These are phyloP conservation scores for Penicillium griseofulvum DNA, from an alignment of 2,329 filamentous ascomycete species.

Conservation along the genomic window DNA sequence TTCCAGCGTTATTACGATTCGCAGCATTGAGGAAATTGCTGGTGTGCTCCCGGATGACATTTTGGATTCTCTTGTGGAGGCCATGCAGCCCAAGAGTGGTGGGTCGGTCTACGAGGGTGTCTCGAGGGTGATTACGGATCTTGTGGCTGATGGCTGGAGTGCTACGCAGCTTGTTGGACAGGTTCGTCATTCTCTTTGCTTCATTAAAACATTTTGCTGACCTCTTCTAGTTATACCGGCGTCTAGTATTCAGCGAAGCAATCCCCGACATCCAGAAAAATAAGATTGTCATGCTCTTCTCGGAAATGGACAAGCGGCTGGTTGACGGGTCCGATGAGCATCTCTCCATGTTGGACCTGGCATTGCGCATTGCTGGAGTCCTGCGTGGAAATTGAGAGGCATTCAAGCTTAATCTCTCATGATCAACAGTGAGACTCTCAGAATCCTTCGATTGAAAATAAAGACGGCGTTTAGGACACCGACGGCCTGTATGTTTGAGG, in stretches of 20 bases:
- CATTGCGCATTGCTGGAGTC: slow-evolving; percentile 75
- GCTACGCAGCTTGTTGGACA: slow-evolving; percentile 82
- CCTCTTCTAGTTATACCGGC: slow-evolving; percentile 59
- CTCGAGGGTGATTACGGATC: slow-evolving; percentile 76
- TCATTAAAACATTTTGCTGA: slow-evolving; percentile 6
- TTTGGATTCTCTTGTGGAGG: slow-evolving; percentile 66
- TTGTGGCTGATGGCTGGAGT: slow-evolving; percentile 97
- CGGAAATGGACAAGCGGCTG: slow-evolving; percentile 88
- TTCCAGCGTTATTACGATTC: slow-evolving; percentile 63
- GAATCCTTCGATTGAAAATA: neutral
- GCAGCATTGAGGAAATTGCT: slow-evolving; percentile 88
- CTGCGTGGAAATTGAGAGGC: slow-evolving; percentile 44
- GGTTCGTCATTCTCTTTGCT: slow-evolving; percentile 47
- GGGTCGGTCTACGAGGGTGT: slow-evolving; percentile 69
- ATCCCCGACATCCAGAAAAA: slow-evolving; percentile 86
- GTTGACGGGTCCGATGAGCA: slow-evolving; percentile 96
- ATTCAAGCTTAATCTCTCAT: neutral
- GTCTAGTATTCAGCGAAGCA: slow-evolving; percentile 77
- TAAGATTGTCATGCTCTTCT: slow-evolving; percentile 83
- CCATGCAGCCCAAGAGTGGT: slow-evolving; percentile 69
- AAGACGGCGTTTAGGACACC: slow-evolving; percentile 2
- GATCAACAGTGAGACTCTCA: neutral
- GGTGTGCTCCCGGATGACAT: slow-evolving; percentile 81
- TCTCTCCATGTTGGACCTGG: slow-evolving; percentile 80
- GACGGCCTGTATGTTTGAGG: neutral